Conservation (phyloP, 257 asterid genomes). For the Plectranthus barbatus region DNA sequence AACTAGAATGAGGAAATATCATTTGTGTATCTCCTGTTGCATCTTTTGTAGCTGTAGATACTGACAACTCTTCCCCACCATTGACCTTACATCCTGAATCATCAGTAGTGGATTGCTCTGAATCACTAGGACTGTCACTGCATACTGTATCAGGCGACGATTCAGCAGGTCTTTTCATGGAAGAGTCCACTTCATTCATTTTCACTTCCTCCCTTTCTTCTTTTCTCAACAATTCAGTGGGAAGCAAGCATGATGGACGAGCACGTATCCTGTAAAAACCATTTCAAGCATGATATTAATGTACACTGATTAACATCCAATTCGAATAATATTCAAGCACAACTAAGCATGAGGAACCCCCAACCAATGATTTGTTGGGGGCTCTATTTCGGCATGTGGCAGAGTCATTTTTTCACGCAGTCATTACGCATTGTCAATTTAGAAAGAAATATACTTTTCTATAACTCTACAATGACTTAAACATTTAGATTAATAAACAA, state of each 20-base stretch:
- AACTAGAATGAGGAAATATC: slow-evolving; percentile 26
- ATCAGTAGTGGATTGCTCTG: slow-evolving; percentile 23
- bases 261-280: slow-evolving; percentile 44
- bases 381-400: not conserved
- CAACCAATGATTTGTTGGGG: not conserved
- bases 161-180: slow-evolving; percentile 24
- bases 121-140: slow-evolving; percentile 19
- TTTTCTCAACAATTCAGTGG: slow-evolving; percentile 33
- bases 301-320: not conserved
- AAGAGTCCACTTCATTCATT: slow-evolving; percentile 25
- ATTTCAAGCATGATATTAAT: not conserved
- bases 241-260: slow-evolving; percentile 58
- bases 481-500: not conserved
- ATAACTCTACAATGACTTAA: not conserved
- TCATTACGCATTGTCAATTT: not conserved
- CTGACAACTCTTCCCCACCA: slow-evolving; percentile 21
- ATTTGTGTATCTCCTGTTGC: slow-evolving; percentile 16
- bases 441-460: not conserved
- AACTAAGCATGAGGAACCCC: not conserved
- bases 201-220: slow-evolving; percentile 24
- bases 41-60: slow-evolving; percentile 15
- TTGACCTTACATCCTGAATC: slow-evolving; percentile 13
- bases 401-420: not conserved
- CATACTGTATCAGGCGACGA: slow-evolving; percentile 22
- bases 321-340: not conserved